Evolutionary conservation across 805 yeast species (phyloP).

Genomic region (Cephaloascus albidus): DNA sequence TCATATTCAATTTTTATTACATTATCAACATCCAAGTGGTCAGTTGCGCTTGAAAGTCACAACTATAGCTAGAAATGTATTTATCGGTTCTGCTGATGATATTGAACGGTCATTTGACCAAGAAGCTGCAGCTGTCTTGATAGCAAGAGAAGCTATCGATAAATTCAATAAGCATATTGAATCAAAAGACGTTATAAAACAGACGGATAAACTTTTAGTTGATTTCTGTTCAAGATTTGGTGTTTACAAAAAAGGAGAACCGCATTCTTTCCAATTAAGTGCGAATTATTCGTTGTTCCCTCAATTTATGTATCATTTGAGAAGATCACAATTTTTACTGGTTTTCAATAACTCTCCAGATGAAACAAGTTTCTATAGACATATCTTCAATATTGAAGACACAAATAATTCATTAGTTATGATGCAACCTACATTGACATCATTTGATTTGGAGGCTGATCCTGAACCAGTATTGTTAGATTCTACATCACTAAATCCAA

Average conservation of each 20-base stretch:
- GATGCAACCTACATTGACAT: constrained; percentile 62
- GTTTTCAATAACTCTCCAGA: constrained; percentile 67
- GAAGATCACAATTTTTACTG: constrained; percentile 57
- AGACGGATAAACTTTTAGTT: constrained; percentile 38
- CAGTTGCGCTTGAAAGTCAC: constrained; percentile 52
- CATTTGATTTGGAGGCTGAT: constrained; percentile 42
- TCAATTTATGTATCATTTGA: constrained; percentile 57
- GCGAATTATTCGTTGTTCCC: constrained; percentile 46
- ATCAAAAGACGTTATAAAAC: constrained; percentile 33
- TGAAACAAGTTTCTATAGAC: constrained; percentile 59
- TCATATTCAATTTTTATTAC: constrained; percentile 44
- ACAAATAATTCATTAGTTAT: constrained; percentile 49
- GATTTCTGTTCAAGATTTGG: constrained; percentile 38
- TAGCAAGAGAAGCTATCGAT: constrained; percentile 44
- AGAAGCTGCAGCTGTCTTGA: constrained; percentile 56
- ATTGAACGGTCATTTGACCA: constrained; percentile 51
- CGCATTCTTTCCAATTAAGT: constrained; percentile 40
- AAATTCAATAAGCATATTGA: constrained; percentile 23
- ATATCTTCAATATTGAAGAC: constrained; percentile 53
- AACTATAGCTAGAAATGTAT: constrained; percentile 37
- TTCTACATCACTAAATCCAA: constrained; percentile 50
- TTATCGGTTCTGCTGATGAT: constrained; percentile 26
- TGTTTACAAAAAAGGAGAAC: constrained; percentile 35
- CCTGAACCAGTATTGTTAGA: constrained; percentile 59
- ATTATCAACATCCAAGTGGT: constrained; percentile 55